phyloP scores from a whole-genome alignment of 108 stramenopile species.

The Fragilariopsis cylindrus region DNA sequence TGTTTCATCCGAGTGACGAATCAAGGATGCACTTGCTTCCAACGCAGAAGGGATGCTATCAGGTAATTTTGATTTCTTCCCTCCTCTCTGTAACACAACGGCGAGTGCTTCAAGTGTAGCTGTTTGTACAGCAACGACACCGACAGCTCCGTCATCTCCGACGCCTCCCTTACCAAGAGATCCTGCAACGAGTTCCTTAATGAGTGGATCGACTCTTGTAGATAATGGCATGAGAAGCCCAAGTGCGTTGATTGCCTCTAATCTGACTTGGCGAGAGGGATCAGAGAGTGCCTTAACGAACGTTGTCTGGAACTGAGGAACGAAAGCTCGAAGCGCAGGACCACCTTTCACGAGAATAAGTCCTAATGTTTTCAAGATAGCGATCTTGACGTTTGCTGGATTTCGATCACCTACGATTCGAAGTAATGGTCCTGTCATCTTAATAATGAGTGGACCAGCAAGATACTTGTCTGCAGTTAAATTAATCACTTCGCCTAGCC shows the following conservation, averaged over 20 bases:
- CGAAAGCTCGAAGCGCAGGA: slow-evolving; percentile 92
- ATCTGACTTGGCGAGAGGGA: slow-evolving; percentile 86
- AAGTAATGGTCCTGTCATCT: slow-evolving; percentile 97
- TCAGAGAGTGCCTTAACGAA: slow-evolving; percentile 98
- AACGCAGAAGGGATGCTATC: slow-evolving; percentile 84
- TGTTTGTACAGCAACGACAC: slow-evolving; percentile 79
- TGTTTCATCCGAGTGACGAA: slow-evolving; percentile 73
- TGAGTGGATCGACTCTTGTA: slow-evolving; percentile 90
- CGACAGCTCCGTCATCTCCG: slow-evolving; percentile 46
- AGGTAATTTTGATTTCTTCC: slow-evolving; percentile 80
- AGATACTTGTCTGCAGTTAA: slow-evolving; percentile 85
- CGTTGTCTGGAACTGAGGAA: slow-evolving; percentile 99
- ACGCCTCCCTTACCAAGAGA: slow-evolving; percentile 58
- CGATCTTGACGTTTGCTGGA: slow-evolving; percentile 89
- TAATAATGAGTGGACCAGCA: slow-evolving; percentile 91
- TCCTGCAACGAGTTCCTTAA: slow-evolving; percentile 86
- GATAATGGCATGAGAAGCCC: slow-evolving; percentile 87
- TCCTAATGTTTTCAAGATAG: slow-evolving; percentile 88
- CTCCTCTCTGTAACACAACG: slow-evolving; percentile 68
- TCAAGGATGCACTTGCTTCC: slow-evolving; percentile 69
- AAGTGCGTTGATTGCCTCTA: slow-evolving; percentile 81
- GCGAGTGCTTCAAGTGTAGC: slow-evolving; percentile 83
- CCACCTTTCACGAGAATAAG: slow-evolving; percentile 93
- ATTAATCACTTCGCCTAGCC: slow-evolving; percentile 93
- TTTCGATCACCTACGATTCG: slow-evolving; percentile 97